phyloP scores from a whole-genome alignment of 768 basidiomycete genomes.

The Russula lepida region DNA sequence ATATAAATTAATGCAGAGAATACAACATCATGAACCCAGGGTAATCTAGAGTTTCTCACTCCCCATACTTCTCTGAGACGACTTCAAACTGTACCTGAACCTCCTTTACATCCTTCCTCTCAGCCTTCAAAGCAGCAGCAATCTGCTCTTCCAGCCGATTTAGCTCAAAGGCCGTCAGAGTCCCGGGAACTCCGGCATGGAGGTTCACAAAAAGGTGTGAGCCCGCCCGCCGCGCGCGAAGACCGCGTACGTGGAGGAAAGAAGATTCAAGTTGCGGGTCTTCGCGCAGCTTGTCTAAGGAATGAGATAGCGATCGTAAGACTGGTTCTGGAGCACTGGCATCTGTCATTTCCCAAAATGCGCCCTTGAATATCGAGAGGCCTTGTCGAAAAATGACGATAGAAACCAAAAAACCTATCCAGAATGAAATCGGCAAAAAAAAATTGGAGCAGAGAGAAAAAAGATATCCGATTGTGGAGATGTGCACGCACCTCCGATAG shows the following conservation, averaged over 20 bases:
- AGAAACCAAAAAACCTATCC: constrained; percentile 76
- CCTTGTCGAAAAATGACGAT: constrained; percentile 80
- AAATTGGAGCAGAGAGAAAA: not conserved
- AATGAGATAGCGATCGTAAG: constrained; percentile 49
- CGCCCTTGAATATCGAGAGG: constrained; percentile 51
- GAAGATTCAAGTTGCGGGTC: not conserved
- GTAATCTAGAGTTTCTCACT: not conserved
- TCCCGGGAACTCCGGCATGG: constrained; percentile 56
- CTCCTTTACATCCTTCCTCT: constrained; percentile 60
- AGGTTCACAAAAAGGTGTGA: constrained; percentile 81
- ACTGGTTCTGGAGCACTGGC: constrained; percentile 56
- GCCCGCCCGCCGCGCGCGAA: constrained; percentile 72
- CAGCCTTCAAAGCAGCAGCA: constrained; percentile 41
- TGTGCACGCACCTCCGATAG: constrained; percentile 73
- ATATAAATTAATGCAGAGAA: not conserved
- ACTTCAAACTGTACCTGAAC: constrained; percentile 30
- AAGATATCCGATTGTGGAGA: constrained; percentile 1
- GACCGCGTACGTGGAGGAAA: constrained; percentile 38
- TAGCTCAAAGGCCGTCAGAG: constrained; percentile 49
- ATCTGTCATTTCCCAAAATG: constrained; percentile 78
- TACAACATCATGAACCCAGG: not conserved
- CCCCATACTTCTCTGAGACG: not conserved
- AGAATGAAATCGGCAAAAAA: not conserved
- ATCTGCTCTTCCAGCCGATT: constrained; percentile 58
- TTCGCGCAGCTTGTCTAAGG: constrained; percentile 19